A percentile compares a stretch with the other conserved stretches of the same genome.
Evolutionary conservation across 192 early-diverging fungal species (phyloP).

Genomic region (Diversispora epigaea): DNA sequence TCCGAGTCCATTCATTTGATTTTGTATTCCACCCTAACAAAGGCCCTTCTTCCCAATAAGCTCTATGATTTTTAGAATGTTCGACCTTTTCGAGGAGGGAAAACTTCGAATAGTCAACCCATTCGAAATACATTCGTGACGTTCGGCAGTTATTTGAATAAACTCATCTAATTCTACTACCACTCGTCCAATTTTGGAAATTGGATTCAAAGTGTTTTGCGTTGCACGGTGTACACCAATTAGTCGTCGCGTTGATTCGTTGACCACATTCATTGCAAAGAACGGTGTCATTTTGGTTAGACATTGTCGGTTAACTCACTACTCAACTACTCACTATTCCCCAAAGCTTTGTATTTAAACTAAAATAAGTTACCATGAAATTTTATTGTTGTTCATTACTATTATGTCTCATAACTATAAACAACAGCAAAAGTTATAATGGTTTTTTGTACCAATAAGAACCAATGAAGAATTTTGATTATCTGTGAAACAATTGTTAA

Average conservation of each 20-base stretch:
- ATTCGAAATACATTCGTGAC: background rate
- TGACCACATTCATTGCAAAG: background rate
- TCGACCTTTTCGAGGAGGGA: background rate
- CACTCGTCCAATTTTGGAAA: conserved; percentile 1
- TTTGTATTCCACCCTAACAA: background rate
- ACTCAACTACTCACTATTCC: too few species aligned
- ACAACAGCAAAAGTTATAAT: too few species aligned
- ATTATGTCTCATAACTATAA: too few species aligned
- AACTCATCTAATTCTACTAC: background rate
- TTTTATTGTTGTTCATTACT: too few species aligned
- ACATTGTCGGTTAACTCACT: conserved; percentile 5
- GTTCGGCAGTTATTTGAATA: conserved; percentile 1
- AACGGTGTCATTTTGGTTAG: background rate
- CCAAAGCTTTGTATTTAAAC: conserved; percentile 4
- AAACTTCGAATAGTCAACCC: background rate
- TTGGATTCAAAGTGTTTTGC: background rate
- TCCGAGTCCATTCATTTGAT: background rate
- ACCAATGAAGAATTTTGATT: conserved; percentile 7
- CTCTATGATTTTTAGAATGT: background rate
- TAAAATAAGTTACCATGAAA: conserved; percentile 4
- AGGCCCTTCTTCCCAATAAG: conserved; percentile 10
- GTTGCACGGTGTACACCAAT: conserved; percentile 5
- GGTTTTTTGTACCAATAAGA: background rate
- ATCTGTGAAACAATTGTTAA: too few species aligned
- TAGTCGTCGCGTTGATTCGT: background rate